Base-by-base conservation (phyloP, 805 yeast species). In the Sugiyamaella lignohabitans region DNA sequence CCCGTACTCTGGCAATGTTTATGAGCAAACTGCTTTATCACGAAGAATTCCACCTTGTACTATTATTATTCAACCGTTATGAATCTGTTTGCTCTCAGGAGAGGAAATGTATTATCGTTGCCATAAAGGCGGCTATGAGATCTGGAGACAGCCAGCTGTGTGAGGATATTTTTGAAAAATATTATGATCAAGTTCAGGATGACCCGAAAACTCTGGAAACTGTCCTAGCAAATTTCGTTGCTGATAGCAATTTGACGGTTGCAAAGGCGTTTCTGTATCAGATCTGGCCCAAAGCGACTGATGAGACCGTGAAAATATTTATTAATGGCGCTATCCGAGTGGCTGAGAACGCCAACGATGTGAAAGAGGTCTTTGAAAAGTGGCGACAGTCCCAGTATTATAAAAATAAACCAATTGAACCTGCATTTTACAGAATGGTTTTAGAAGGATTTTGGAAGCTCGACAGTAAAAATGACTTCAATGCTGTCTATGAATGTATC, bases 221-320 rank as follows among this genome's bases (percentile, higher is more conserved):
- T 2, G 40, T 50, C 34, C 40, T 53, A 14, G 30, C 45, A 29
- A 45, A 40, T 34, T 53, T 49, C 27, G 38, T 52, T 21, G 47
- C 47, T 10, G 46, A 52, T 37, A 34, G 45, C 36, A 46, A 53
- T 27, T 38, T 53, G 32, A 43, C 50, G 3, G 49, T 45, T n/a
- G 57, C 55, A 2, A 34, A 32, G 40, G 53, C 50, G 18, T 49
- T 53, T 39, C 34, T 51, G 14, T 41, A 49, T 14, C 53, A 53
- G 20, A 37, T 53, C 24, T 43, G 49, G 44, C 27, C 32, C 16
- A 14, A n/a, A 8, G 41, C 43, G n/a, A 40, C 32, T 24, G 52
- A 40, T 14, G 35, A 38, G n/a, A 37, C 48, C 11, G 32, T 53
- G 16, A 40, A 29, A 24, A 43, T 38, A 18, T 53, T 47, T 38